phyloP scores from a whole-genome alignment of 768 basidiomycete genomes.

The Suillus tomentosus region DNA sequence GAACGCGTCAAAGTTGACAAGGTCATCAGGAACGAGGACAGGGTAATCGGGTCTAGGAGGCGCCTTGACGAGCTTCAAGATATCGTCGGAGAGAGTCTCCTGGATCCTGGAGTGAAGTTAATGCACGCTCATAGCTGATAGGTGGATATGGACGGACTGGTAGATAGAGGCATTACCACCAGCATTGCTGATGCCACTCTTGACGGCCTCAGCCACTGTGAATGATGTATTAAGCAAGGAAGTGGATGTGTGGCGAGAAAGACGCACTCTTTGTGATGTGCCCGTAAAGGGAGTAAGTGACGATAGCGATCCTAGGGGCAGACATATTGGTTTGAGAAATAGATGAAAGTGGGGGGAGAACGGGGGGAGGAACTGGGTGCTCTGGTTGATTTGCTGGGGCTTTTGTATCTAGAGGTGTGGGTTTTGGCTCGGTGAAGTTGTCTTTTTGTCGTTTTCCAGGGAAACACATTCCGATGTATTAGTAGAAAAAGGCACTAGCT shows the following conservation, averaged over 20 bases:
- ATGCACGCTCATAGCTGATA: not conserved
- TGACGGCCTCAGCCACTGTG: conserved; percentile 37
- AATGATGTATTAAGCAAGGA: not conserved
- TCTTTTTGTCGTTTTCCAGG: conserved; percentile 39
- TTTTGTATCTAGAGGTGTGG: conserved; percentile 21
- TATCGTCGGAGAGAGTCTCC: conserved; percentile 77
- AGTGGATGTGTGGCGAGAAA: not conserved
- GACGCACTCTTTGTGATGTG: conserved; percentile 48
- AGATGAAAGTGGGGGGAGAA: conserved; percentile 8
- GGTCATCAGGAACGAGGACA: conserved; percentile 14
- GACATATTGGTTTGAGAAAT: conserved; percentile 17
- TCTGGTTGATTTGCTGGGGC: conserved; percentile 11
- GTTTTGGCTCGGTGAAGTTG: conserved; percentile 33
- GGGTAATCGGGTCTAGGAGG: conserved; percentile 75
- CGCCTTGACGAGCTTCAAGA: conserved; percentile 70
- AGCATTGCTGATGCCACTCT: conserved; percentile 42
- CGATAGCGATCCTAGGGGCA: conserved; percentile 43
- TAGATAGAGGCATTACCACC: conserved; percentile 48
- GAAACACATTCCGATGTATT: conserved; percentile 37
- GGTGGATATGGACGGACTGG: conserved; percentile 39
- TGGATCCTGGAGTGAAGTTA: conserved; percentile 51
- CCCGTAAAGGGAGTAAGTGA: conserved; percentile 54
- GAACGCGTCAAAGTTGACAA: conserved; percentile 38
- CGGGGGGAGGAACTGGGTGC: conserved; percentile 9
- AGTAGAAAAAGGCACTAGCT: conserved; percentile 1